Base-by-base conservation (phyloP, 2,329 filamentous ascomycete species). In the Neocucurbitaria cava region DNA sequence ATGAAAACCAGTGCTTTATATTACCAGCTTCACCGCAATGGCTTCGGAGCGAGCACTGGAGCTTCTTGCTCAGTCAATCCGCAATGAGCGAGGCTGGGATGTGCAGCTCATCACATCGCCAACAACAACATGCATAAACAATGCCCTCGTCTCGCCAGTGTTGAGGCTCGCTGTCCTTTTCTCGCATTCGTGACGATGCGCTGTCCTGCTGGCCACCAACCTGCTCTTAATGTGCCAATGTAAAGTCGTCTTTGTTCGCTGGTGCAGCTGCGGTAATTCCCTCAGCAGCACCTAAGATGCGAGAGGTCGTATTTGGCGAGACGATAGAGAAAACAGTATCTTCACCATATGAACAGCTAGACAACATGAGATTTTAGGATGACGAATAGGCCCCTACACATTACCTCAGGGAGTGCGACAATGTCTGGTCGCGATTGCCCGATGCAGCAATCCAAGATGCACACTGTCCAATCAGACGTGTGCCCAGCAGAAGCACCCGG, bases 101-200 rank as follows among this genome's bases (percentile, higher is more conserved):
- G 56, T 60, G 66, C 66, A 66, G 59, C 48, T 58, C 59, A 68
- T 52, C 56, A 60, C 59, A 58, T 62, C 56, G 62, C 51, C 68
- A 63, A 53, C 61, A 65, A 46, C 58, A 54, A 58, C 54, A 59
- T 60, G 54, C 60, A 58, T 44, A 54, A 50, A 49, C 46, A 56
- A 49, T 43, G 49, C 52, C 43, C 49, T 55, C 49, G 44, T 46
- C 42, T 45, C 33, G 36, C 56, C 54, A 57, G 24, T 61, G 33
- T 56, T 54, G 48, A 47, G 11, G 35, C 42, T 39, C 41, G 30
- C 28, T 30, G 45, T 54, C 35, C 20, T 36, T 38, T 36, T 31
- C 41, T 56, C 49, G 39, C 50, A 40, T 52, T 46, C 44, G 45
- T 38, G 36, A 18, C 42, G 41, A 50, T 66, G 64, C 46, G 58